Conservation (phyloP, 1,284 basidiomycete genomes). For the Moesziomyces globuligerus region DNA sequence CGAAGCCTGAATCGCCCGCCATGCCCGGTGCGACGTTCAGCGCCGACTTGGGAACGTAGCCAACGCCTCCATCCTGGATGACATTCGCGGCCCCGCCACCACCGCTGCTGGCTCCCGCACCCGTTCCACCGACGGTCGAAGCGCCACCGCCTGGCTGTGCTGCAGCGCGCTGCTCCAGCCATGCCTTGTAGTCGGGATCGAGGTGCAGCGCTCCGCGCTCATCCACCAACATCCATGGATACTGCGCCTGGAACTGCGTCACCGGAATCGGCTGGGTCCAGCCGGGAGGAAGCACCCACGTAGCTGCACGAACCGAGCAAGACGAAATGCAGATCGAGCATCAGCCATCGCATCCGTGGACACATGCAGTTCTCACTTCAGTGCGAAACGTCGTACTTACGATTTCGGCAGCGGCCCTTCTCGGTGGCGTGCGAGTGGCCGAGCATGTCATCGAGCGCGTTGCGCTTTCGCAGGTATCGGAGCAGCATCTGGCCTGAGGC, state of each 20-base stretch:
- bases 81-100: background rate
- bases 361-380: background rate
- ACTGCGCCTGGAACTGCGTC: conserved; percentile 40
- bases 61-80: conserved; percentile 20
- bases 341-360: background rate
- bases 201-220: conserved; percentile 23
- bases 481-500: conserved; percentile 37
- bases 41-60: conserved; percentile 14
- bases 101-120: background rate
- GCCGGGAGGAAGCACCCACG: conserved; percentile 24
- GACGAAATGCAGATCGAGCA: background rate
- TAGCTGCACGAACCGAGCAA: conserved; percentile 10
- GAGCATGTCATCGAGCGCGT: conserved; percentile 12
- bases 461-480: conserved; percentile 21
- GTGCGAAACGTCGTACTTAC: conserved; percentile 12
- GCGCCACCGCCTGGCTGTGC: background rate
- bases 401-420: conserved; percentile 18
- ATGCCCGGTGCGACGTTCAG: conserved; percentile 8
- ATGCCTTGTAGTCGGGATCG: conserved; percentile 20
- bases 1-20: conserved; percentile 9
- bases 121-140: background rate
- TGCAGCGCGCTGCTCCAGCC: conserved; percentile 23
- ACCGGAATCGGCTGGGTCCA: conserved; percentile 46
- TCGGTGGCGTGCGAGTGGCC: conserved; percentile 18
- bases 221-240: conserved; percentile 33